Conservation (phyloP, 1,139 yeast genomes). For the Groenewaldozyma sp. region DNA sequence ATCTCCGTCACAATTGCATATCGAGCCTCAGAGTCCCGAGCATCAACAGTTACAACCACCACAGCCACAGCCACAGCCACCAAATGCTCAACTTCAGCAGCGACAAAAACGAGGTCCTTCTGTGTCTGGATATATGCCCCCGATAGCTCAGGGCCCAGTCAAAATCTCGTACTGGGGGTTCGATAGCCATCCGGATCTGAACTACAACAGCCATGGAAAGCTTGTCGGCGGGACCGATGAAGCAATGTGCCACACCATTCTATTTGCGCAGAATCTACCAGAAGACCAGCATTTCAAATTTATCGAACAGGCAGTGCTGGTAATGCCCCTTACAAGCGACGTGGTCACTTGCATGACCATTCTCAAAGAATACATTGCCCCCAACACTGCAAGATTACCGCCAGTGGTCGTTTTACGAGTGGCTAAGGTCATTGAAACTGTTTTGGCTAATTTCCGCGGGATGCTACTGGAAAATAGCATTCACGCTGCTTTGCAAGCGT, state of each 20-base stretch:
- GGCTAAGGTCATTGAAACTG: conserved; percentile 35
- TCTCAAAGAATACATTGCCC: conserved; percentile 36
- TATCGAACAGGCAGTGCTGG: conserved; percentile 41
- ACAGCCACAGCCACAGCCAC: conserved; percentile 2
- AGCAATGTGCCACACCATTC: conserved; percentile 61
- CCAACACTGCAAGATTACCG: background rate
- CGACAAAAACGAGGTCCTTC: background rate
- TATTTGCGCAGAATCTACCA: conserved; percentile 39
- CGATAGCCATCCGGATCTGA: conserved; percentile 62
- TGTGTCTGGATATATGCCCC: background rate
- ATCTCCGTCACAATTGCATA: conserved; percentile 6
- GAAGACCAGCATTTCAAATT: conserved; percentile 14
- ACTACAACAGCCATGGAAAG: conserved; percentile 41
- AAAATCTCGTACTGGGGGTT: conserved; percentile 15
- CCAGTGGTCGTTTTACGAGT: conserved; percentile 19
- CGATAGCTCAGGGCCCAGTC: background rate
- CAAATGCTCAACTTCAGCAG: background rate
- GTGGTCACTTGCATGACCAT: conserved; percentile 44
- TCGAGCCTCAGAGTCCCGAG: conserved; percentile 9
- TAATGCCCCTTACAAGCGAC: conserved; percentile 60
- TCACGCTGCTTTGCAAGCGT: conserved; percentile 34
- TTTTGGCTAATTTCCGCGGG: conserved; percentile 43
- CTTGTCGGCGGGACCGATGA: conserved; percentile 51
- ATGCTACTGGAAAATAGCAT: conserved; percentile 45
- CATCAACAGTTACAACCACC: conserved; percentile 1